Conservation (phyloP, 495 filamentous ascomycete species). For the Apodospora peruviana region DNA sequence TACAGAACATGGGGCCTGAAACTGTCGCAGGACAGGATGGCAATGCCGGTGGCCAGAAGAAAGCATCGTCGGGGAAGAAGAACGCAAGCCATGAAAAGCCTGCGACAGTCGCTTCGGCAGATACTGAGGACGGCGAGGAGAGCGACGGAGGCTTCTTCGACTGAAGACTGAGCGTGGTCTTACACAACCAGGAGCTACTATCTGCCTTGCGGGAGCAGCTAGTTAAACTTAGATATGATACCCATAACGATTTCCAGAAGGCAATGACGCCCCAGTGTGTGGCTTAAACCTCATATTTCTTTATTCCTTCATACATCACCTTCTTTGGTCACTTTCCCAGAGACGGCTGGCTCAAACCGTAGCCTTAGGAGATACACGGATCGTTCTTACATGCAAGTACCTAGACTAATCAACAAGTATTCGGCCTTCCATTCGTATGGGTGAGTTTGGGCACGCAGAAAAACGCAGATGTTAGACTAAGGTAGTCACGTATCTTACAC, state of each 20-base stretch:
- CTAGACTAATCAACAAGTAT: too few relatives aligned
- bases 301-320: too few relatives aligned
- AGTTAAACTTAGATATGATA: slow-evolving; percentile 8
- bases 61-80: slow-evolving; percentile 1
- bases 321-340: too few relatives aligned
- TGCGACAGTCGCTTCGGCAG: neutral
- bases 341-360: too few relatives aligned
- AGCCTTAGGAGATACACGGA: too few relatives aligned
- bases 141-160: slow-evolving; percentile 32
- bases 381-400: too few relatives aligned
- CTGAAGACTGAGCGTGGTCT: neutral
- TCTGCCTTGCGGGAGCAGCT: neutral
- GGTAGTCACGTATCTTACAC: too few relatives aligned
- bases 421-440: too few relatives aligned
- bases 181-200: neutral
- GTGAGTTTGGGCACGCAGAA: too few relatives aligned
- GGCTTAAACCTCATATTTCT: neutral
- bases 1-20: slow-evolving; percentile 39
- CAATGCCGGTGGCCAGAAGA: neutral
- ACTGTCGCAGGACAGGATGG: neutral
- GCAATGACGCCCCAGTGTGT: neutral
- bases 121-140: slow-evolving; percentile 10
- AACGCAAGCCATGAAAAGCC: neutral
- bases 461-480: too few relatives aligned
- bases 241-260: slow-evolving; percentile 6